Evolutionary conservation across 768 basidiomycete genomes (phyloP), one percentile per base, ranked within the genome.

Genomic region (Cystobasidium ongulense): DNA sequence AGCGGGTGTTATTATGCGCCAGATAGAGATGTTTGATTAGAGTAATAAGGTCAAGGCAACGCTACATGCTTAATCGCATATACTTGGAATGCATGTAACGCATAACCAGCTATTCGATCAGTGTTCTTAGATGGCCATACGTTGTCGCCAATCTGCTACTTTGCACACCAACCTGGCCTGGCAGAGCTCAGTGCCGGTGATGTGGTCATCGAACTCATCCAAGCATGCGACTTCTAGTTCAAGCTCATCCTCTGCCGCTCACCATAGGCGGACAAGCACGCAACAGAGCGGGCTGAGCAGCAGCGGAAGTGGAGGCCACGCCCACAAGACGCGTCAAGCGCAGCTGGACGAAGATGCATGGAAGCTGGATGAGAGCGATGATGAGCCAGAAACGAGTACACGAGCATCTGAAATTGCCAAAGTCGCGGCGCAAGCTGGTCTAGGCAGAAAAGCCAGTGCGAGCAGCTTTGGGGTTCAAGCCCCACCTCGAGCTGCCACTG

Each of bases 1-100:
- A 63, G 80, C 80, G 0, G 80, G 80, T 27, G 79, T 81, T 1
- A 63, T 61, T 1, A 65, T 81, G 46, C 38, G 79, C 27, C 79
- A 80, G 75, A 78, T 78, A 18, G 65, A 53, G 17, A 50, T 72
- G 43, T 31, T 41, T 29, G 63, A 59, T 18, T 59, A 43, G 53
- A 4, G n/a, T n/a, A n/a, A n/a, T n/a, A n/a, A n/a, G n/a, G n/a
- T 53, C 21, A 4, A 15, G 33, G 2, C 11, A 29, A 59, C 29
- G 11, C 57, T 5, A 33, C 23, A 15, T 61, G 36, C 57, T 3
- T 11, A 27, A 17, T 61, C 7, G 13, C 11, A 8, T 17, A 4
- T 61, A 15, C 54, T 38, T 61, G 18, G 57, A 50, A 23, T 23
- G 23, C 23, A 15, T 15, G 15, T 50, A 15, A 15, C 46, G 57